Conservation (phyloP, 2,329 filamentous ascomycete species). For the Neonectria magnoliae region DNA sequence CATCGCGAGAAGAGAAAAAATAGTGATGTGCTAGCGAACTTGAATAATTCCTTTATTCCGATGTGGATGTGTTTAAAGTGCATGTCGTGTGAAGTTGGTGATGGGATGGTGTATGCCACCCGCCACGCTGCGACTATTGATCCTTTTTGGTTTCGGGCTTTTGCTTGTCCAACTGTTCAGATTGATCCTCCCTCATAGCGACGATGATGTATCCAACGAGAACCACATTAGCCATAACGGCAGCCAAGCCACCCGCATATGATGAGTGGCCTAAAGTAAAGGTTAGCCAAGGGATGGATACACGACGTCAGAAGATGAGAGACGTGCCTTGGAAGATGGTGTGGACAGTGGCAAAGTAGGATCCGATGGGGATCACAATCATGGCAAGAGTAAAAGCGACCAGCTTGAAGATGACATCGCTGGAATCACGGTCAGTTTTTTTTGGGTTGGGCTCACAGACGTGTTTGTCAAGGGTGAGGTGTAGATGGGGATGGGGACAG, state of each 20-base stretch:
- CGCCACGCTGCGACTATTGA: slow-evolving; percentile 43
- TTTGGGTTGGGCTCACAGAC: neutral
- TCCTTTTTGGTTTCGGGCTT: slow-evolving; percentile 62
- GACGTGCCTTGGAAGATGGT: slow-evolving; percentile 77
- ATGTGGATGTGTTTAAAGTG: slow-evolving; percentile 9
- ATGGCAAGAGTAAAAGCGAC: slow-evolving; percentile 92
- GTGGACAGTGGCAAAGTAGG: slow-evolving; percentile 85
- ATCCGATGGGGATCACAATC: slow-evolving; percentile 86
- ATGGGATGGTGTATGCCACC: neutral
- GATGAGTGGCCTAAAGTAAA: slow-evolving; percentile 79
- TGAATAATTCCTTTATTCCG: neutral
- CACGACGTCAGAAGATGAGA: slow-evolving; percentile 5
- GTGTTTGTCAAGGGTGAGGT: neutral
- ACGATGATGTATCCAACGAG: slow-evolving; percentile 91
- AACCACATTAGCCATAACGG: slow-evolving; percentile 90
- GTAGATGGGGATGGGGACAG: slow-evolving; percentile 9
- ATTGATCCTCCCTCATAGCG: slow-evolving; percentile 86
- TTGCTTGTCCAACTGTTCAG: slow-evolving; percentile 56
- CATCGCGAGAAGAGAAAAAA: slow-evolving; percentile 33
- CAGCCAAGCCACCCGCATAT: slow-evolving; percentile 84
- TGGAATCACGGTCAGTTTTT: slow-evolving; percentile 45
- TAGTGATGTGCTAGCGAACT: slow-evolving; percentile 23
- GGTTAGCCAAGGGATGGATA: slow-evolving; percentile 22
- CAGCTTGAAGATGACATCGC: slow-evolving; percentile 89
- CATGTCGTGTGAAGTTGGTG: slow-evolving; percentile 3